Conservation (phyloP, 306 rosid genomes). For the Sicyos baderoa region DNA sequence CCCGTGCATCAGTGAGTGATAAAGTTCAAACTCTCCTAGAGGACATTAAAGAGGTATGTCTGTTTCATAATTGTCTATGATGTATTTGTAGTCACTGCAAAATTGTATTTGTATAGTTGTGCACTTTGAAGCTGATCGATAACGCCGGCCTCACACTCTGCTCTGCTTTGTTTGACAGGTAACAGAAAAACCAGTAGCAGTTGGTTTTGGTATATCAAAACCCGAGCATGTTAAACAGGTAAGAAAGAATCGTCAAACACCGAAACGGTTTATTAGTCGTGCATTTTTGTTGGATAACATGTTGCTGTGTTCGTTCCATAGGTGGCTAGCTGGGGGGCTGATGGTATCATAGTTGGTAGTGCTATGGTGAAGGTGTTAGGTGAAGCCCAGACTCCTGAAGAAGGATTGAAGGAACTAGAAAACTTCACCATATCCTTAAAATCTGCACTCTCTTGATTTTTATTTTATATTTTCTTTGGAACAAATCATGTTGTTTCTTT, state of each 20-base stretch:
- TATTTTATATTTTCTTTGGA: not conserved
- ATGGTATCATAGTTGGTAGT: slow-evolving; percentile 91
- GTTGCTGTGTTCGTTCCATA: slow-evolving; percentile 13
- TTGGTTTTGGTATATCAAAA: slow-evolving; percentile 88
- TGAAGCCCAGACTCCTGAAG: slow-evolving; percentile 70
- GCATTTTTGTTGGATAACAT: not conserved
- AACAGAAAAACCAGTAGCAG: slow-evolving; percentile 83
- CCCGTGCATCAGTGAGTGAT: slow-evolving; percentile 66
- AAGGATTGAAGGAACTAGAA: slow-evolving; percentile 71
- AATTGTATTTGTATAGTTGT: not conserved
- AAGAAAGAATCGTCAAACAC: not conserved
- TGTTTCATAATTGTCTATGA: too few relatives aligned
- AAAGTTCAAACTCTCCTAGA: slow-evolving; percentile 50
- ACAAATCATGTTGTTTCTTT: slow-evolving; percentile 3
- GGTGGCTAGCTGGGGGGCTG: slow-evolving; percentile 91
- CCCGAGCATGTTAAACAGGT: slow-evolving; percentile 88
- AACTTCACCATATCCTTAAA: slow-evolving; percentile 40
- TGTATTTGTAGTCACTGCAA: too few relatives aligned
- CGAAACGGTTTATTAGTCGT: not conserved
- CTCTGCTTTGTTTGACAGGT: slow-evolving; percentile 29
- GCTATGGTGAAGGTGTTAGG: slow-evolving; percentile 78
- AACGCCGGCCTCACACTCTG: not conserved
- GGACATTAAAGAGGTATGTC: slow-evolving; percentile 51
- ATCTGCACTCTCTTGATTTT: slow-evolving; percentile 2
- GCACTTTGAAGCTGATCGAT: not conserved